These are phyloP conservation scores for Leccinum cinnamomeum DNA, from an alignment of 1,284 basidiomycete species.

Conservation along the genomic window DNA sequence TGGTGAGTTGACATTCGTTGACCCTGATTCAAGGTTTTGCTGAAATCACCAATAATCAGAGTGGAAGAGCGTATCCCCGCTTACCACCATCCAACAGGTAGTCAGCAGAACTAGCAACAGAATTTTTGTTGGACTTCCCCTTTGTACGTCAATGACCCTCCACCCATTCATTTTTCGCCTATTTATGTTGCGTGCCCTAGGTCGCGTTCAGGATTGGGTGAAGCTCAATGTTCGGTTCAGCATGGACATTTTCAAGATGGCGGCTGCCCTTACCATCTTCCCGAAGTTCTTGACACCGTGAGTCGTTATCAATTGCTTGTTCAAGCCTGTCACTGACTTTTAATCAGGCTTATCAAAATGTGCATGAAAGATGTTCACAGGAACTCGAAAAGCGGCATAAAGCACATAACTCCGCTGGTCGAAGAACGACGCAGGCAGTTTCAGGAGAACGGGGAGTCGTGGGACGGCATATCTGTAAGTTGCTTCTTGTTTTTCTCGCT, in stretches of 20 bases:
- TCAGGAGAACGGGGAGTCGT: slow-evolving; percentile 35
- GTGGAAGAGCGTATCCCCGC: slow-evolving; percentile 30
- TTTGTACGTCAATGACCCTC: slow-evolving; percentile 32
- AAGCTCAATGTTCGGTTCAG: slow-evolving; percentile 38
- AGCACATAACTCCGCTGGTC: slow-evolving; percentile 37
- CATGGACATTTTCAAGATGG: slow-evolving; percentile 34
- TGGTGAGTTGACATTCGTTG: slow-evolving; percentile 15
- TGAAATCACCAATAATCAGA: slow-evolving; percentile 20
- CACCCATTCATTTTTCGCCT: background rate
- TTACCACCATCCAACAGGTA: slow-evolving; percentile 25
- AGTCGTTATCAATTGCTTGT: slow-evolving; percentile 5
- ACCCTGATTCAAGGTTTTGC: background rate
- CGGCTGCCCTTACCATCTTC: slow-evolving; percentile 34
- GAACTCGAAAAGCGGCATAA: slow-evolving; percentile 16
- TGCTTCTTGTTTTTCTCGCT: background rate
- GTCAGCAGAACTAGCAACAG: slow-evolving; percentile 39
- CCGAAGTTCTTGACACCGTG: slow-evolving; percentile 43
- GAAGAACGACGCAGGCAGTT: slow-evolving; percentile 35
- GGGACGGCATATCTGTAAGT: slow-evolving; percentile 40
- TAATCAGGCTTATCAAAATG: slow-evolving; percentile 6
- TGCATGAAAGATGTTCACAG: slow-evolving; percentile 9
- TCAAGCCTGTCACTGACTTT: background rate
- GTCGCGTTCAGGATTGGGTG: slow-evolving; percentile 39
- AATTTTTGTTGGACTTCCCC: slow-evolving; percentile 41
- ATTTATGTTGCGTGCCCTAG: slow-evolving; percentile 23